phyloP scores from a whole-genome alignment of 495 filamentous ascomycete genomes.

The Gamarada debralockiae region DNA sequence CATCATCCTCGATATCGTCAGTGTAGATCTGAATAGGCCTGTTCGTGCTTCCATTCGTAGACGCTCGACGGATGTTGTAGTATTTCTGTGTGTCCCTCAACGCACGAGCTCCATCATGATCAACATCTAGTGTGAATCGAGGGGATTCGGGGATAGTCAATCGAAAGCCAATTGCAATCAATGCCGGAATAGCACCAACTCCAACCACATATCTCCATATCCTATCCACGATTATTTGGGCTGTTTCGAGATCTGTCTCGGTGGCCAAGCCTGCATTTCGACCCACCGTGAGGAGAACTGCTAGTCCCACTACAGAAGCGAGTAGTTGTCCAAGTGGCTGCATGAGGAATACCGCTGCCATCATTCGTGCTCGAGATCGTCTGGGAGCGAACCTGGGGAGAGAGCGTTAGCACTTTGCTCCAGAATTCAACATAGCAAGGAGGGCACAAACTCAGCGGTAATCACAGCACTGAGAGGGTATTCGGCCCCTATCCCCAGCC shows the following conservation, averaged over 20 bases:
- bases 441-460: constrained; percentile 1
- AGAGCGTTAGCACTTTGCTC: not conserved
- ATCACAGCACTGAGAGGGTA: constrained; percentile 11
- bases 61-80: not conserved
- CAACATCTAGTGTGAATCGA: constrained; percentile 32
- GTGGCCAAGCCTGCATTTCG: constrained; percentile 27
- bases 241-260: constrained; percentile 22
- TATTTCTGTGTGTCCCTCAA: constrained; percentile 8
- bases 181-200: constrained; percentile 56
- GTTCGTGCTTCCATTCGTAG: not conserved
- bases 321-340: constrained; percentile 64
- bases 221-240: constrained; percentile 34
- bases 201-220: constrained; percentile 61
- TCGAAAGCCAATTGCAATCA: constrained; percentile 54
- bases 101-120: constrained; percentile 7
- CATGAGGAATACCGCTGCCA: constrained; percentile 64
- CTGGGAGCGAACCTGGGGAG: constrained; percentile 42
- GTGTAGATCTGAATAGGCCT: too few species aligned
- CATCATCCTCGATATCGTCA: not conserved
- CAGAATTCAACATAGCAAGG: not conserved
- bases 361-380: constrained; percentile 54
- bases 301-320: constrained; percentile 34
- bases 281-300: constrained; percentile 49
- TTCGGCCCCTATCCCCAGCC: constrained; percentile 38
- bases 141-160: constrained; percentile 60